phyloP scores from a whole-genome alignment of 345 rosid species.

The Geranium brycei region DNA sequence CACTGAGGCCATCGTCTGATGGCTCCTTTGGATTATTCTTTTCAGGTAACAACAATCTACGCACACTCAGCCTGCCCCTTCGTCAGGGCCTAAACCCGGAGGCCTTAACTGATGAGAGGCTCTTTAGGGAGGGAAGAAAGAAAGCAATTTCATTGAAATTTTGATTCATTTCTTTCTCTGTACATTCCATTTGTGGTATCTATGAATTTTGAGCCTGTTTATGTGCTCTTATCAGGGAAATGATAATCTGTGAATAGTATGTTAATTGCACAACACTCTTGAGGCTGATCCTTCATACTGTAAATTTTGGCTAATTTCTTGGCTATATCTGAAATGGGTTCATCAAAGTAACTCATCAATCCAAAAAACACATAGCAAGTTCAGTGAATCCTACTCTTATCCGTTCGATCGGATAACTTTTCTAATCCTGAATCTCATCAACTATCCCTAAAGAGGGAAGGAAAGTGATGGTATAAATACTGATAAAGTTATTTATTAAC shows the following conservation, averaged over 20 bases:
- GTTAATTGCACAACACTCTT: too few relatives aligned
- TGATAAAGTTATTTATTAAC: too few relatives aligned
- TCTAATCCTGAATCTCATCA: too few relatives aligned
- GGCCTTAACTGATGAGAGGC: background rate
- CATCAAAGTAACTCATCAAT: too few relatives aligned
- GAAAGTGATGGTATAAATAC: too few relatives aligned
- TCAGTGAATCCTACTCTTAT: too few relatives aligned
- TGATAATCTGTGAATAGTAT: background rate
- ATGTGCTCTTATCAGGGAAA: background rate
- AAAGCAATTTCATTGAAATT: background rate
- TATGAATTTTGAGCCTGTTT: background rate
- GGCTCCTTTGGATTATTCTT: background rate
- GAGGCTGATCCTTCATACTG: too few relatives aligned
- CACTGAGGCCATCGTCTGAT: conserved; percentile 4
- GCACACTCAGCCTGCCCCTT: background rate
- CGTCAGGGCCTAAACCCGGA: background rate
- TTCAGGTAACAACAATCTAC: background rate
- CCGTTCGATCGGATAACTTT: too few relatives aligned
- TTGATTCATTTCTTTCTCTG: background rate
- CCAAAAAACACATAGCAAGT: too few relatives aligned
- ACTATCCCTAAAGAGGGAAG: too few relatives aligned
- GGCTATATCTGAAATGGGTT: too few relatives aligned
- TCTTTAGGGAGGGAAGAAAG: background rate
- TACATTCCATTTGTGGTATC: background rate
- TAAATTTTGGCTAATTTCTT: too few relatives aligned